phyloP scores from a whole-genome alignment of 495 filamentous ascomycete genomes.

The Talaromyces adpressus region DNA sequence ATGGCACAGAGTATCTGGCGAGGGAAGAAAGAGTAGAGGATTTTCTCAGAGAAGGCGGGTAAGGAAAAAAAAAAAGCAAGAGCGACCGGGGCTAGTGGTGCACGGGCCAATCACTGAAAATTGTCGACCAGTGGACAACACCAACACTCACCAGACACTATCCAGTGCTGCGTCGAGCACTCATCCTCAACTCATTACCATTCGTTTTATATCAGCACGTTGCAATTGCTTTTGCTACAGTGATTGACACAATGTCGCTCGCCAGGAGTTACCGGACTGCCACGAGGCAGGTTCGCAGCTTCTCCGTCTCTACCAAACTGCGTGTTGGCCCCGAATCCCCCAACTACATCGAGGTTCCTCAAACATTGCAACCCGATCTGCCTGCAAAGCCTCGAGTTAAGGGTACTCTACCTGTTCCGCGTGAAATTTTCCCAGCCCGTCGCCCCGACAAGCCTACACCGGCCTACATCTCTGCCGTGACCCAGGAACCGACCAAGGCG shows the following conservation, averaged over 20 bases:
- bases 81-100: constrained; percentile 28
- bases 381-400: constrained; percentile 46
- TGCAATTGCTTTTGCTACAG: background rate
- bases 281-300: constrained; percentile 39
- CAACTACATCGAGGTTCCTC: constrained; percentile 64
- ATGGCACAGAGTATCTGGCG: constrained; percentile 20
- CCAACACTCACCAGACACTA: background rate
- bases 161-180: background rate
- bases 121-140: constrained; percentile 18
- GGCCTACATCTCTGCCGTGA: constrained; percentile 43
- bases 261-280: constrained; percentile 35
- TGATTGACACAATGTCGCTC: constrained; percentile 28
- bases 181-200: background rate
- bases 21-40: constrained; percentile 18
- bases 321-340: constrained; percentile 60
- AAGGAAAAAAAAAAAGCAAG: constrained; percentile 15
- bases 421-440: constrained; percentile 52
- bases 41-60: constrained; percentile 12
- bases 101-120: constrained; percentile 38
- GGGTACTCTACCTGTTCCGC: constrained; percentile 64
- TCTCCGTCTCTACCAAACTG: constrained; percentile 30
- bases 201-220: background rate
- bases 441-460: constrained; percentile 44
- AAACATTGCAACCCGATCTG: constrained; percentile 37
- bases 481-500: constrained; percentile 27